These are phyloP conservation scores for Rhodotorula graminis DNA, from an alignment of 768 basidiomycete species.

Conservation along the genomic window DNA sequence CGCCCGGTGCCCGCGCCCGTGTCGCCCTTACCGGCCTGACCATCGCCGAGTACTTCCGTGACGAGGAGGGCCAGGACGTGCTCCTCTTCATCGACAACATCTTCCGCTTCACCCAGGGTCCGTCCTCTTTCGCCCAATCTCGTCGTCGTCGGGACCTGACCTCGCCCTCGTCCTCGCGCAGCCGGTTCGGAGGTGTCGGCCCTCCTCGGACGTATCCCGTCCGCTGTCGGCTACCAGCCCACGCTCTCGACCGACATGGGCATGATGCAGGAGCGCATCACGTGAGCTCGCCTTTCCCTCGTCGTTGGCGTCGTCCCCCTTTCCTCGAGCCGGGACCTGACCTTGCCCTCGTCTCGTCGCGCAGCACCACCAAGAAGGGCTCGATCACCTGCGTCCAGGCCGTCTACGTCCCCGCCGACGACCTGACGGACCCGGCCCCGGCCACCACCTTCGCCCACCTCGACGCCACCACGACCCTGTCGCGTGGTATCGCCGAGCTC, in stretches of 20 bases:
- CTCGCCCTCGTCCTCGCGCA: background rate
- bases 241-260: constrained; percentile 99
- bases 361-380: constrained; percentile 99
- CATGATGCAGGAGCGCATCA: constrained; percentile 99
- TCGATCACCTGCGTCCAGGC: constrained; percentile 99
- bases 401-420: constrained; percentile 99
- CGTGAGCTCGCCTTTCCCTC: background rate
- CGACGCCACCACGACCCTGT: constrained; percentile 99
- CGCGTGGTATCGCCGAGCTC: constrained; percentile 96
- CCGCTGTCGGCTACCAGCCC: constrained; percentile 99
- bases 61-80: constrained; percentile 99
- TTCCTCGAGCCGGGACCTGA: background rate
- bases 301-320: background rate
- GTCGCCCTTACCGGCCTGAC: constrained; percentile 98
- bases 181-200: constrained; percentile 99
- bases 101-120: constrained; percentile 96
- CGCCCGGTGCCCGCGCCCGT: constrained; percentile 99
- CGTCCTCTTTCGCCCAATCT: background rate
- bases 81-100: constrained; percentile 99
- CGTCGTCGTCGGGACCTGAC: background rate
- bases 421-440: constrained; percentile 99
- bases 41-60: constrained; percentile 99
- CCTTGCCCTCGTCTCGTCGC: background rate
- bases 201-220: constrained; percentile 98
- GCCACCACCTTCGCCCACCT: constrained; percentile 99